Base-by-base conservation (phyloP, 1,284 basidiomycete species). In the Fomitopsis palustris region DNA sequence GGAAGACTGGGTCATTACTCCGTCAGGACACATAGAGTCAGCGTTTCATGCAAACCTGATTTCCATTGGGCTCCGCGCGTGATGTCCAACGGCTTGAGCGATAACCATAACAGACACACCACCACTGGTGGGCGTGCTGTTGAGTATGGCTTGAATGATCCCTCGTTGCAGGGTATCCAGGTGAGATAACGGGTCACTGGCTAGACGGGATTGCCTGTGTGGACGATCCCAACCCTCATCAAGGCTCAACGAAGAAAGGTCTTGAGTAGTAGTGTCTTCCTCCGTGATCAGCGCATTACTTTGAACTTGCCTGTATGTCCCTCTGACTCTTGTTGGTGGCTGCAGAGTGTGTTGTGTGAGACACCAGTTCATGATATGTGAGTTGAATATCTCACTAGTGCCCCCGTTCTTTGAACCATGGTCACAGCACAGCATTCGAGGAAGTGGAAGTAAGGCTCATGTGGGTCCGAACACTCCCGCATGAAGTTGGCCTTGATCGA, bases 121-220 rank as follows among this genome's bases (percentile, higher is more conserved):
- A 1, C 41, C 53, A 3, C 57, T 19, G 2, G 61, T 37, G 17
- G 43, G 17, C 3, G 54, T n/a, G 1, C 77, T 75, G 53, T 73
- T 73, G 27, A 65, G 64, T 56, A 93, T 84, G 61, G 82, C 79
- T 49, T 83, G 70, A 66, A 93, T 75, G 62, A 96, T 90, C 29
- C 78, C 75, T 51, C 83, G 81, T 64, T 93, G 84, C 33, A 93
- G 69, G 4, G 73, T 63, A 14, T 84, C 83, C n/a, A 91, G 77
- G 64, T 85, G 74, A 1, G 81, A 77, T 61, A 79, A 88, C 60
- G 82, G 79, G 56, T 82, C 83, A 41, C 61, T 14, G 16, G 12
- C 12, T 5, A 47, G 9, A 16, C 12, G 3, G 60, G 33, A 27
- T 19, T 3, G 31, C 37, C 5, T 33, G 4, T n/a, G 16, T 8